These are phyloP conservation scores for Lentinula novae-zelandiae DNA, from an alignment of 1,284 basidiomycete genomes.

Conservation along the genomic window DNA sequence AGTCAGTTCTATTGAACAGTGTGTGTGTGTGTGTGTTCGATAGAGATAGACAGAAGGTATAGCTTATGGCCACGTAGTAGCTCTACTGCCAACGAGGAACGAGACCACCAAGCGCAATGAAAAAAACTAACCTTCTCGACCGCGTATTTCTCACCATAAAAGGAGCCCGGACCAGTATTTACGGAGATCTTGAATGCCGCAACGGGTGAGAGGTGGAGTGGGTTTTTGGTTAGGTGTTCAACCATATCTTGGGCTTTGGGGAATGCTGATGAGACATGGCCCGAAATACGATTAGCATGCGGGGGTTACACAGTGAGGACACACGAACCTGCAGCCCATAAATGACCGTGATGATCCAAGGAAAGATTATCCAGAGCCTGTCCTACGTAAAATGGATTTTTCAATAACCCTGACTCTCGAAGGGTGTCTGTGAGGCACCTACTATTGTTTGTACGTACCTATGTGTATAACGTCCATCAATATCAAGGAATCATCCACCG, in stretches of 20 bases:
- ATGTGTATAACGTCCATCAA: constrained; percentile 40
- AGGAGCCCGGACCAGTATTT: constrained; percentile 46
- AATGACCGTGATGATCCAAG: constrained; percentile 49
- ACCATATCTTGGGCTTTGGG: constrained; percentile 27
- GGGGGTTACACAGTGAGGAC: not conserved
- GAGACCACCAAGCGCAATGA: not conserved
- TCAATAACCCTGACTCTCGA: too few species aligned
- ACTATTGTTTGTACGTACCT: constrained; percentile 26
- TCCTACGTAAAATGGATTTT: not conserved
- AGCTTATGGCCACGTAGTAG: not conserved
- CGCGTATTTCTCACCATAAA: constrained; percentile 60
- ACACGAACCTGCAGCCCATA: constrained; percentile 54
- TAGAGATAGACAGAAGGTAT: constrained; percentile 4
- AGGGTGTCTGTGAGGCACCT: too few species aligned
- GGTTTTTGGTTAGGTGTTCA: constrained; percentile 37
- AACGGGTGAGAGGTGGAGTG: constrained; percentile 34
- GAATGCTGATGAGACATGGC: constrained; percentile 24
- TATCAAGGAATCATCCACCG: constrained; percentile 47
- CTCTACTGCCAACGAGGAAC: too few species aligned
- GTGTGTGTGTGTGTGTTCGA: not conserved
- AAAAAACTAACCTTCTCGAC: constrained; percentile 46
- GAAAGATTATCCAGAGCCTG: constrained; percentile 50
- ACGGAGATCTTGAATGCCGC: constrained; percentile 48
- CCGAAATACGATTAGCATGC: not conserved
- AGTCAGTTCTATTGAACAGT: not conserved